phyloP scores from a whole-genome alignment of 306 rosid genomes.

The Oemleria cerasiformis region DNA sequence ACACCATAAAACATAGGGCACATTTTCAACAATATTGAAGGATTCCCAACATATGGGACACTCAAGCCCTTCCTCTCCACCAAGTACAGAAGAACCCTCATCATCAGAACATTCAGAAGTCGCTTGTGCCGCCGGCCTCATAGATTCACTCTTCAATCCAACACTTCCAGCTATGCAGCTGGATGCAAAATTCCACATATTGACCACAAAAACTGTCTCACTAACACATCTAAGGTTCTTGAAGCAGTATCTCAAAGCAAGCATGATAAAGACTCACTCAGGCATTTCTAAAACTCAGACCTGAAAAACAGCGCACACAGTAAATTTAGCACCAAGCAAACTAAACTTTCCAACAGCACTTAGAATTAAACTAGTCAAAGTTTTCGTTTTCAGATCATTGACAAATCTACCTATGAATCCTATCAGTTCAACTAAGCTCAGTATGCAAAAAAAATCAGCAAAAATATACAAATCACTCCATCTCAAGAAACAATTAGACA shows the following conservation, averaged over 20 bases:
- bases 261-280: neutral
- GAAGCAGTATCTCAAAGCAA: slow-evolving; percentile 11
- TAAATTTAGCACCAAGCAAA: neutral
- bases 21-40: slow-evolving; percentile 92
- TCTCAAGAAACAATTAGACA: neutral
- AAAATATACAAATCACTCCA: neutral
- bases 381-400: neutral
- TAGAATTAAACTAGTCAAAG: neutral
- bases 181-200: slow-evolving; percentile 94
- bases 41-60: slow-evolving; percentile 98
- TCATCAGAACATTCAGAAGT: slow-evolving; percentile 85
- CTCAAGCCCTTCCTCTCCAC: slow-evolving; percentile 92
- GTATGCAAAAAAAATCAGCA: neutral
- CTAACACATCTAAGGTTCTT: slow-evolving; percentile 21
- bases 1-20: slow-evolving; percentile 96
- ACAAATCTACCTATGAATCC: neutral
- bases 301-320: slow-evolving; percentile 9
- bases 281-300: slow-evolving; percentile 19
- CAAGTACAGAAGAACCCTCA: slow-evolving; percentile 61
- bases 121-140: slow-evolving; percentile 43
- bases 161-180: slow-evolving; percentile 72
- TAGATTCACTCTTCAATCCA: slow-evolving; percentile 47
- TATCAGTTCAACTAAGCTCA: neutral
- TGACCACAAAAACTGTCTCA: slow-evolving; percentile 31
- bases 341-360: neutral